Percentiles rank a stretch among this genome's conserved stretches.
These are phyloP conservation scores for Cardamine occulta DNA, from an alignment of 345 rosid genomes.

Conservation along the genomic window DNA sequence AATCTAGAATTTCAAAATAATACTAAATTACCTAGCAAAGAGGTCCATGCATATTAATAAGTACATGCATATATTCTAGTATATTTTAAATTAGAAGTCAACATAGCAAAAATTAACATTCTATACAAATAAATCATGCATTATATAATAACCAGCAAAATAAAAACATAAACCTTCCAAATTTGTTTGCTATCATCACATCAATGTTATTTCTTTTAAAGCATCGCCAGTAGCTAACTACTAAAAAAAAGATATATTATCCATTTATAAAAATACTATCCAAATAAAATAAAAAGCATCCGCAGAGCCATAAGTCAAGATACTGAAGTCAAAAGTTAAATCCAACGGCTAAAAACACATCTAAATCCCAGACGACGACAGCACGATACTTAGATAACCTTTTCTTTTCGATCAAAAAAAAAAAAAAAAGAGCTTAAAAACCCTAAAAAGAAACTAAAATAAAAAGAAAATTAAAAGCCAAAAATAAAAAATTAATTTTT, in stretches of 20 bases:
- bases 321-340: constrained; percentile 21
- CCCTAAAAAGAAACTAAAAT: constrained; percentile 35
- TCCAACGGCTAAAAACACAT: constrained; percentile 35
- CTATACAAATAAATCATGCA: background rate
- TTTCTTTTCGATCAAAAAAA: background rate
- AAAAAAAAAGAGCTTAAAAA: constrained; percentile 33
- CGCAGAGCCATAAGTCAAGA: constrained; percentile 4
- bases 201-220: background rate
- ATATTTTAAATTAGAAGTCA: background rate
- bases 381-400: constrained; percentile 15
- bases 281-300: background rate
- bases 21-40: too few species aligned
- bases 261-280: background rate
- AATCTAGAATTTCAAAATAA: too few species aligned
- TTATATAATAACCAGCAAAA: background rate
- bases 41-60: too few species aligned
- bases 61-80: background rate
- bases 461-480: constrained; percentile 16
- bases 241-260: background rate
- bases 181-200: background rate
- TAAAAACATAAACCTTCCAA: background rate
- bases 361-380: constrained; percentile 35
- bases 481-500: constrained; percentile 33
- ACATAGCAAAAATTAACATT: background rate
- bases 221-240: background rate